These are phyloP conservation scores for Wickerhamiella domercqiae DNA, from an alignment of 805 yeast species.

Conservation along the genomic window DNA sequence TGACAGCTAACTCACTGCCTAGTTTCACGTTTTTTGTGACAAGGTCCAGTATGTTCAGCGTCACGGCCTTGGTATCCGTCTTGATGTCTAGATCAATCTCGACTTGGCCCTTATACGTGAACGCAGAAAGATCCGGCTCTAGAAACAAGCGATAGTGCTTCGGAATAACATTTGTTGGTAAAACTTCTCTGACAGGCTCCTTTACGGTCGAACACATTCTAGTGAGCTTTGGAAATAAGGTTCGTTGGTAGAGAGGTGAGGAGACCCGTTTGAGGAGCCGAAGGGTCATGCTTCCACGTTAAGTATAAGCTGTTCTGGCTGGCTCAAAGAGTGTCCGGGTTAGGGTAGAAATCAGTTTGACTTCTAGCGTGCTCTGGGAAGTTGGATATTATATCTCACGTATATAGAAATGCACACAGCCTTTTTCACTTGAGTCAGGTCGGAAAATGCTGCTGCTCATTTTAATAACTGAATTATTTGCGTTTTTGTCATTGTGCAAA, in stretches of 20 bases:
- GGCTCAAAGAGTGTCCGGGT: background rate
- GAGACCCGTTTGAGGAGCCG: background rate
- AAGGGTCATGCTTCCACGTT: background rate
- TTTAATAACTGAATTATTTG: too few relatives aligned
- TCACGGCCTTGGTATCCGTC: conserved; percentile 30
- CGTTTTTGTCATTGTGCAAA: too few relatives aligned
- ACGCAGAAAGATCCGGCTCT: conserved; percentile 40
- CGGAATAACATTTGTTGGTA: conserved; percentile 58
- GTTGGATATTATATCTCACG: background rate
- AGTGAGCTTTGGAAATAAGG: background rate
- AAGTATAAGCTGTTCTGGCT: background rate
- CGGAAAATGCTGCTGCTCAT: too few relatives aligned
- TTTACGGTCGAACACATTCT: conserved; percentile 15
- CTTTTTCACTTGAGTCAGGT: too few relatives aligned
- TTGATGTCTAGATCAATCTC: conserved; percentile 32
- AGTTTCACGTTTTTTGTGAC: conserved; percentile 30
- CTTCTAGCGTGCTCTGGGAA: background rate
- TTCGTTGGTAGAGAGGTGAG: background rate
- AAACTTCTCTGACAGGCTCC: conserved; percentile 26
- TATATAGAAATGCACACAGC: background rate
- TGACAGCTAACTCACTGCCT: conserved; percentile 21
- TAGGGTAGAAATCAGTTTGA: background rate
- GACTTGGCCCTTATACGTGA: conserved; percentile 24
- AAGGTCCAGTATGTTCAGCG: conserved; percentile 50
- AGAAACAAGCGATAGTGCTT: conserved; percentile 52